phyloP scores from a whole-genome alignment of 768 basidiomycete genomes.

The Russula griseocarnosa region DNA sequence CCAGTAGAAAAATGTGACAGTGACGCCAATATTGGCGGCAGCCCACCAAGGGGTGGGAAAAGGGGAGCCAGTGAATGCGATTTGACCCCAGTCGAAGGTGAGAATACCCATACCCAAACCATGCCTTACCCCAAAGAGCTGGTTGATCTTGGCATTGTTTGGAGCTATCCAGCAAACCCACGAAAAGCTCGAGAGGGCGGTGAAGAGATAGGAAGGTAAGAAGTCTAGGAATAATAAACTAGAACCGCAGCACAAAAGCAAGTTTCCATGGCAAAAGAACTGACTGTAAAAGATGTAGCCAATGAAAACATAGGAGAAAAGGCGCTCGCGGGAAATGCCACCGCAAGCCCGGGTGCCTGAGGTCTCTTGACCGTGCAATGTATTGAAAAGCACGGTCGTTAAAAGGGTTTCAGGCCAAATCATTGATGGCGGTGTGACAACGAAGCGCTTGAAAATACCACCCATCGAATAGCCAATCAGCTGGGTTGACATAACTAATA shows the following conservation, averaged over 20 bases:
- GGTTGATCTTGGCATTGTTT: slow-evolving; percentile 63
- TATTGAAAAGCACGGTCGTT: slow-evolving; percentile 45
- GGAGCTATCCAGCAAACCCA: slow-evolving; percentile 70
- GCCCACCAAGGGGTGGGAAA: slow-evolving; percentile 84
- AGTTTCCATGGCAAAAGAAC: slow-evolving; percentile 64
- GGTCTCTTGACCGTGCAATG: slow-evolving; percentile 39
- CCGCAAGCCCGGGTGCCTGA: slow-evolving; percentile 43
- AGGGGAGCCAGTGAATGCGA: slow-evolving; percentile 63
- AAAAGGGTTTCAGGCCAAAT: slow-evolving; percentile 46
- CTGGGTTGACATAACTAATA: slow-evolving; percentile 43
- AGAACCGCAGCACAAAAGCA: neutral
- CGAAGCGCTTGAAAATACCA: slow-evolving; percentile 43
- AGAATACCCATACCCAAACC: slow-evolving; percentile 57
- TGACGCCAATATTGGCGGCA: slow-evolving; percentile 59
- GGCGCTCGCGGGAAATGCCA: slow-evolving; percentile 50
- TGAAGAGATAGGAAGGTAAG: slow-evolving; percentile 20
- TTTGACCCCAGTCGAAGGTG: slow-evolving; percentile 81
- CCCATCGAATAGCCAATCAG: slow-evolving; percentile 43
- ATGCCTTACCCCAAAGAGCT: slow-evolving; percentile 60
- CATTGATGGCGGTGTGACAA: slow-evolving; percentile 44
- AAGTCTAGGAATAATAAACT: slow-evolving; percentile 2
- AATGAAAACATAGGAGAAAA: slow-evolving; percentile 45
- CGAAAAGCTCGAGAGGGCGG: slow-evolving; percentile 37
- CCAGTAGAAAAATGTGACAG: slow-evolving; percentile 70
- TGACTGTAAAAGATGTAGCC: slow-evolving; percentile 43